Conservation (phyloP, 2,329 filamentous ascomycete species). For the Aspergillus felis region DNA sequence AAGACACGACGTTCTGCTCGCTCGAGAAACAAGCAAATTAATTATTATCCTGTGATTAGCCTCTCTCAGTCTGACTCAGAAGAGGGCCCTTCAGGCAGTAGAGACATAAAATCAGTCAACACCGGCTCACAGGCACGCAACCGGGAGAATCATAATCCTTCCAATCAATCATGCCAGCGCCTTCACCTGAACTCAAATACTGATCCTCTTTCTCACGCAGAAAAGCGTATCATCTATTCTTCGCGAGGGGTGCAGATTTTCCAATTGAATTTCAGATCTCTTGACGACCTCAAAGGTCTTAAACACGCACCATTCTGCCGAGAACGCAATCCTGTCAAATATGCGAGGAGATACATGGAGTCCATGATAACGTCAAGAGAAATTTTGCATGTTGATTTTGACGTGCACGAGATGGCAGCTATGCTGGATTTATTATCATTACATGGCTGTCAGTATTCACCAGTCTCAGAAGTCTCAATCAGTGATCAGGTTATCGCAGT, state of each 20-base stretch:
- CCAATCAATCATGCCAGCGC: neutral
- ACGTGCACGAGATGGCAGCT: slow-evolving; percentile 17
- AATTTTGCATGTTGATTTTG: slow-evolving; percentile 26
- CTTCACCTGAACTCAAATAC: neutral
- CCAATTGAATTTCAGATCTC: slow-evolving; percentile 5
- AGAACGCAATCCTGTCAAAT: slow-evolving; percentile 8
- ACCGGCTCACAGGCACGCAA: neutral
- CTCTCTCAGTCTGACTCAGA: slow-evolving; percentile 14
- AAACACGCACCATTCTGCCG: slow-evolving; percentile 11
- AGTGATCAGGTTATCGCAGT: slow-evolving; percentile 18
- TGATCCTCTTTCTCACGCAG: neutral
- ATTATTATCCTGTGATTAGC: slow-evolving; percentile 27
- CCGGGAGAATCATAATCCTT: neutral
- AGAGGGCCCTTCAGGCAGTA: slow-evolving; percentile 4
- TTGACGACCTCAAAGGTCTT: slow-evolving; percentile 10
- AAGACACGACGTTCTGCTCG: slow-evolving; percentile 26
- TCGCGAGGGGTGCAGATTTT: slow-evolving; percentile 12
- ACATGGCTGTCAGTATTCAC: slow-evolving; percentile 5
- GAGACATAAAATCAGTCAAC: neutral
- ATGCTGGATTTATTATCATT: slow-evolving; percentile 15
- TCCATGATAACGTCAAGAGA: neutral
- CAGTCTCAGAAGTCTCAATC: slow-evolving; percentile 14
- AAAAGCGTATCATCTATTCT: slow-evolving; percentile 11
- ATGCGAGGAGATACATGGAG: slow-evolving; percentile 2
- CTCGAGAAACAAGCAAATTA: slow-evolving; percentile 22